These are phyloP conservation scores for Penicillium malachiteum DNA, from an alignment of 495 filamentous ascomycete species.

Conservation along the genomic window DNA sequence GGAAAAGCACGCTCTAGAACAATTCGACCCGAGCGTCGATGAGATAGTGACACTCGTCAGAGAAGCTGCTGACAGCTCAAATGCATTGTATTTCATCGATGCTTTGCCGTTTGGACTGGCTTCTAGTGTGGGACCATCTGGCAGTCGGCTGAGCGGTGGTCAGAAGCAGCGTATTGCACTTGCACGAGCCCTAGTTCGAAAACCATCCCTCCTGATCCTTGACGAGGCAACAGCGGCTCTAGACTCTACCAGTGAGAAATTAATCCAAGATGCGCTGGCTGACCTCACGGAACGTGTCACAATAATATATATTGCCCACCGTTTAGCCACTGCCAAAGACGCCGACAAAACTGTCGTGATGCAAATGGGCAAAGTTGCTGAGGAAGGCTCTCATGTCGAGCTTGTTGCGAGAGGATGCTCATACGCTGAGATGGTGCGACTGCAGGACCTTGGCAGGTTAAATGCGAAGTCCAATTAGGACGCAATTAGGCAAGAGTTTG, in stretches of 20 bases:
- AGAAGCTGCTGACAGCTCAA: slow-evolving; percentile 37
- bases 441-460: slow-evolving; percentile 32
- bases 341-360: slow-evolving; percentile 64
- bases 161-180: slow-evolving; percentile 65
- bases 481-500: not conserved
- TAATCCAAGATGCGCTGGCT: slow-evolving; percentile 47
- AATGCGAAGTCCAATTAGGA: not conserved
- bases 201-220: slow-evolving; percentile 71
- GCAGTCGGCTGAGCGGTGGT: slow-evolving; percentile 56
- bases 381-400: slow-evolving; percentile 49
- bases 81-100: slow-evolving; percentile 46
- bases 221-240: slow-evolving; percentile 71
- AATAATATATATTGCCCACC: slow-evolving; percentile 42
- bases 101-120: slow-evolving; percentile 47
- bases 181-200: slow-evolving; percentile 67
- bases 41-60: slow-evolving; percentile 40
- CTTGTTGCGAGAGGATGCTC: slow-evolving; percentile 31
- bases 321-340: slow-evolving; percentile 44
- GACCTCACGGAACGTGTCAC: slow-evolving; percentile 39
- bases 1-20: slow-evolving; percentile 20
- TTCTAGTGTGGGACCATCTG: slow-evolving; percentile 52
- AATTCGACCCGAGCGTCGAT: slow-evolving; percentile 20
- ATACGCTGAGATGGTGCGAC: slow-evolving; percentile 42
- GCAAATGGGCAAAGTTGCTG: slow-evolving; percentile 47
- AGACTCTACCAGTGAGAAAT: slow-evolving; percentile 51